Evolutionary conservation across 208 protist species (phyloP), one percentile per base, ranked within the genome.

Genomic region (Trypanosoma scelopori): DNA sequence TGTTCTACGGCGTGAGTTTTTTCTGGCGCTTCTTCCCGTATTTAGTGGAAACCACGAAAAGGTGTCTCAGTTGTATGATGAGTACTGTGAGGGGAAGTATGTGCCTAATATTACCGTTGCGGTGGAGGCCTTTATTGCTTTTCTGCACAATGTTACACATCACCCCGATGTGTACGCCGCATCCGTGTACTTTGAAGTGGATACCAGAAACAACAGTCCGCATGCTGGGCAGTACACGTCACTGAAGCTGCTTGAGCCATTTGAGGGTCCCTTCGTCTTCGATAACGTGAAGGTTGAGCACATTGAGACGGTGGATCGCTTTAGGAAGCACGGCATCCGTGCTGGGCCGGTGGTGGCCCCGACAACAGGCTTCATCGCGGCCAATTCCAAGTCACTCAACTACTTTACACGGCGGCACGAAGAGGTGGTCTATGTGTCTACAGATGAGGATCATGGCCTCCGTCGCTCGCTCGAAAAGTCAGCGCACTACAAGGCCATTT

Each of bases 91-190:
- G 13, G 89, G 89, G 47, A 89, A 88, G 63, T 95, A 87, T 67
- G 86, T 95, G 52, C 89, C 89, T 9, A 92, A 93, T 69, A 74
- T 91, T 46, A 91, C 79, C 1, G 78, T 89, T 23, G 89, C 86
- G 20, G 79, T 92, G 28, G 83, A 93, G 59, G 79, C 78, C 20
- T 92, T 95, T 53, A 69, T 89, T 27, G 62, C 70, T 12, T 95
- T 95, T 63, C 67, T 94, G 12, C 64, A 71, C 27, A 75, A 74
- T 68, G 53, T 88, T 35, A 77, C 81, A 52, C 60, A 66, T 23
- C 62, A 78, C 16, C 55, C 71, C 3, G 69, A 74, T 22, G 41
- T 61, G 0, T 74, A 64, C 50, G 25, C 61, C 42, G 69, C 46
- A 35, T 16, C 2, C 23, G 25, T 30, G 15, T 74, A 74, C 55